phyloP scores from a whole-genome alignment of 352 stramenopile species.

The Globisporangium megalacanthum region DNA sequence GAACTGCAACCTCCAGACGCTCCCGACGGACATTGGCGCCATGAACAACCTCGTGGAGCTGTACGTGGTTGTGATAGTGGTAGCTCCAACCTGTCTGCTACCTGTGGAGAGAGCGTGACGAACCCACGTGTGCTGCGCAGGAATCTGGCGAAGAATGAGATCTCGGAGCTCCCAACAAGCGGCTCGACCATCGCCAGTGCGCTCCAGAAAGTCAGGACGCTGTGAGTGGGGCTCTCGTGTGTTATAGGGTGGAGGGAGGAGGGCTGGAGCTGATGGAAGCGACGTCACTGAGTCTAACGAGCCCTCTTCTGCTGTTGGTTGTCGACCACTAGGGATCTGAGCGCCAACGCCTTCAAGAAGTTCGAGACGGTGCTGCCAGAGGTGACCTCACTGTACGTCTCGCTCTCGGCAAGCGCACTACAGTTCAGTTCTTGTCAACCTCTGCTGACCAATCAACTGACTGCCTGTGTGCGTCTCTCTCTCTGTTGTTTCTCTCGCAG shows the following conservation, averaged over 20 bases:
- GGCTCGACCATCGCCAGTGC: conserved; percentile 28
- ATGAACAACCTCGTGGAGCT: conserved; percentile 49
- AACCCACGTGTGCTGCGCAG: conserved; percentile 13
- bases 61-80: conserved; percentile 19
- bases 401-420: background rate
- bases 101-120: background rate
- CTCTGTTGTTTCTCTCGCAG: conserved; percentile 12
- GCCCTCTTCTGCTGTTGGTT: background rate
- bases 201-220: conserved; percentile 34
- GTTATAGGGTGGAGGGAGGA: too few species aligned
- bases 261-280: background rate
- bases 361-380: conserved; percentile 37
- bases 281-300: too few species aligned
- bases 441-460: background rate
- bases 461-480: background rate
- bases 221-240: conserved; percentile 22
- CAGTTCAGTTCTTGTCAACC: too few species aligned
- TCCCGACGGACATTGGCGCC: conserved; percentile 40
- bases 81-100: too few species aligned
- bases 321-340: conserved; percentile 28
- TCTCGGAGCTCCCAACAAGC: conserved; percentile 27
- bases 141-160: conserved; percentile 53
- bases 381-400: conserved; percentile 29
- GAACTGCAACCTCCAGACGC: conserved; percentile 56
- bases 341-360: conserved; percentile 34